Evolutionary conservation across 768 basidiomycete genomes (phyloP).

Genomic region (Leccinum disarticulatum): DNA sequence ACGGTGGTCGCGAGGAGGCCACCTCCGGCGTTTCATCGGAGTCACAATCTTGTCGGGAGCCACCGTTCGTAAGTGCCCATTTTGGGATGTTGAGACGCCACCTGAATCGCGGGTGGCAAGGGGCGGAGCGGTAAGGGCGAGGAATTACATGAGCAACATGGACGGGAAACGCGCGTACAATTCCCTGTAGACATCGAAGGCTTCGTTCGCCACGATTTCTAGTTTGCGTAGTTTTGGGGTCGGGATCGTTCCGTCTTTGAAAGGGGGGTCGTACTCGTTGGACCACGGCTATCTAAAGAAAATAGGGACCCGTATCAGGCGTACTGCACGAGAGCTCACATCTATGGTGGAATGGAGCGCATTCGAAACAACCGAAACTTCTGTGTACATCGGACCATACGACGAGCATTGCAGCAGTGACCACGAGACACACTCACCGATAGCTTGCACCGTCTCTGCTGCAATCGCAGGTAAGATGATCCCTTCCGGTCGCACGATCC

Average conservation of each 20-base stretch:
- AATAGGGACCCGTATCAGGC: slow-evolving; percentile 13
- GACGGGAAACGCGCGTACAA: slow-evolving; percentile 55
- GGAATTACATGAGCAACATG: neutral
- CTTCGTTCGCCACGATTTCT: slow-evolving; percentile 92
- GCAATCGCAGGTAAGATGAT: slow-evolving; percentile 93
- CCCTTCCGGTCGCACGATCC: slow-evolving; percentile 78
- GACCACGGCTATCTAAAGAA: slow-evolving; percentile 90
- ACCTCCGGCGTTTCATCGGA: too few relatives aligned
- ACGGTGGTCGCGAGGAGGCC: too few relatives aligned
- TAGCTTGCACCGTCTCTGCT: slow-evolving; percentile 91
- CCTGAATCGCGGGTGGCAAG: neutral
- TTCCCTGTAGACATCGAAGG: slow-evolving; percentile 96
- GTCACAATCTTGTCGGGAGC: too few relatives aligned
- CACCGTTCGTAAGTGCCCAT: too few relatives aligned
- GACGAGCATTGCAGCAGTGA: neutral
- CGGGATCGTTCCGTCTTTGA: slow-evolving; percentile 88
- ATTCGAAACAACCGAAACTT: neutral
- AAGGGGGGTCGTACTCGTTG: slow-evolving; percentile 89
- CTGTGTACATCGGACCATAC: neutral
- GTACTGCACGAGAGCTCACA: neutral
- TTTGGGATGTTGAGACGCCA: too few relatives aligned
- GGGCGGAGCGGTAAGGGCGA: neutral
- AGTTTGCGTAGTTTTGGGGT: slow-evolving; percentile 83
- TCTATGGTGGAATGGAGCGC: neutral
- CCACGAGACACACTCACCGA: slow-evolving; percentile 41